Conservation (phyloP, 169 alveolate genomes). For the Cryptosporidium bovis region DNA sequence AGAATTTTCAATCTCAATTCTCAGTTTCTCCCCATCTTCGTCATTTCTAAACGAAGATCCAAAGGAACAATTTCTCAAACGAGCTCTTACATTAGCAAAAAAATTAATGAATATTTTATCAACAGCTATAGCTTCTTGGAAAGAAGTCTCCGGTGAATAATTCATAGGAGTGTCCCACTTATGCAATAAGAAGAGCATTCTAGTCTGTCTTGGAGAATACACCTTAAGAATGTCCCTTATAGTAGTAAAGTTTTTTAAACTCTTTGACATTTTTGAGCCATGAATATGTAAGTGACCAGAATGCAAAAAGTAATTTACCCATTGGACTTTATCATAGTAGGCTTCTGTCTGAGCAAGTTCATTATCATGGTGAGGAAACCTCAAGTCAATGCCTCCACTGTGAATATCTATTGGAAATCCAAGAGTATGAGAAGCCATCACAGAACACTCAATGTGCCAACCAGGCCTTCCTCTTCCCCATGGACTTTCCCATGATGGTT, state of each 20-base stretch:
- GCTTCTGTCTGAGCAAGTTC: slow-evolving; percentile 99
- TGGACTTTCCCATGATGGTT: slow-evolving; percentile 98
- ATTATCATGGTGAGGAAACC: slow-evolving; percentile 99
- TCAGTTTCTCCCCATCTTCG: slow-evolving; percentile 80
- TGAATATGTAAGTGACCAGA: slow-evolving; percentile 98
- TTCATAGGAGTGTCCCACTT: slow-evolving; percentile 93
- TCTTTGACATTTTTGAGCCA: slow-evolving; percentile 97
- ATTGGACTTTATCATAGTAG: slow-evolving; percentile 88
- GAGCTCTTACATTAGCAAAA: slow-evolving; percentile 90
- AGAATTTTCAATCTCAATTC: slow-evolving; percentile 76
- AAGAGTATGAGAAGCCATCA: slow-evolving; percentile 93
- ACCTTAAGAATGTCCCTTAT: slow-evolving; percentile 88
- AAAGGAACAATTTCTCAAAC: slow-evolving; percentile 81
- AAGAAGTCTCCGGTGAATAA: slow-evolving; percentile 82
- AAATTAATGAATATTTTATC: slow-evolving; percentile 92
- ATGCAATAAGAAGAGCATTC: slow-evolving; percentile 89
- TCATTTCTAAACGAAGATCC: slow-evolving; percentile 82
- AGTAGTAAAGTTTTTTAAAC: slow-evolving; percentile 96
- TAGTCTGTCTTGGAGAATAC: slow-evolving; percentile 87
- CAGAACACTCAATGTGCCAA: slow-evolving; percentile 99
- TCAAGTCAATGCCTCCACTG: slow-evolving; percentile 98
- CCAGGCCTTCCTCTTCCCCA: slow-evolving; percentile 99
- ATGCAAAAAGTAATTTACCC: slow-evolving; percentile 96
- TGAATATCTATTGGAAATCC: slow-evolving; percentile 97
- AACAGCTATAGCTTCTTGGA: slow-evolving; percentile 92